phyloP scores from a whole-genome alignment of 768 basidiomycete species.

The Boletus subcaerulescens region DNA sequence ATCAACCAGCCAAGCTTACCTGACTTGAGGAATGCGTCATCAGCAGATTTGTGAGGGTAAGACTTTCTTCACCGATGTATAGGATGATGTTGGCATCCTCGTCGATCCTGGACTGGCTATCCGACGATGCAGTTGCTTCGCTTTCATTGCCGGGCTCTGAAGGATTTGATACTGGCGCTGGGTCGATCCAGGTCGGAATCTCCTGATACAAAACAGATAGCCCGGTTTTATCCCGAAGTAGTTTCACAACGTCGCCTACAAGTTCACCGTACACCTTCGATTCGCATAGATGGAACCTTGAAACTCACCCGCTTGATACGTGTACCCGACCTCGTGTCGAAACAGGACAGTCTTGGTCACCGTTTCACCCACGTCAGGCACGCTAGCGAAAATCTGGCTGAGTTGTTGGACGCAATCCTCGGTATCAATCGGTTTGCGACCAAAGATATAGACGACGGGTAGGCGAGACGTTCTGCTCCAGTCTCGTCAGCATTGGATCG shows the following conservation, averaged over 20 bases:
- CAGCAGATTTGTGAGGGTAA: constrained; percentile 79
- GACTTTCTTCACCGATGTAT: constrained; percentile 77
- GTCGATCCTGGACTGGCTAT: neutral
- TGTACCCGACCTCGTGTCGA: constrained; percentile 75
- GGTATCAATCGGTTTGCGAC: constrained; percentile 63
- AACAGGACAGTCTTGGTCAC: constrained; percentile 45
- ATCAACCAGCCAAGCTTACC: constrained; percentile 37
- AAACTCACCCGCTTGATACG: constrained; percentile 58
- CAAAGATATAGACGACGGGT: constrained; percentile 90
- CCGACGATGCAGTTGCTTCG: neutral
- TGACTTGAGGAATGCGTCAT: constrained; percentile 71
- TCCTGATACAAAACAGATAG: constrained; percentile 37
- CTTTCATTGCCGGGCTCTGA: neutral
- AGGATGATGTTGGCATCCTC: constrained; percentile 32
- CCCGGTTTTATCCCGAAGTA: constrained; percentile 23
- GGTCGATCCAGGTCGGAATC: constrained; percentile 29
- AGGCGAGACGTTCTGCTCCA: constrained; percentile 71
- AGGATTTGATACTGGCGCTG: neutral
- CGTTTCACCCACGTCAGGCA: neutral
- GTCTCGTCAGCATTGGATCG: neutral
- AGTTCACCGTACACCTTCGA: neutral
- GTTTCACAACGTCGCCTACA: constrained; percentile 18
- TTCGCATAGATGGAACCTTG: neutral
- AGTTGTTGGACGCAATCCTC: constrained; percentile 47
- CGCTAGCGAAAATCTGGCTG: constrained; percentile 29